These are phyloP conservation scores for Solanum hybrid DNA, from an alignment of 305 asterid species.

Conservation along the genomic window DNA sequence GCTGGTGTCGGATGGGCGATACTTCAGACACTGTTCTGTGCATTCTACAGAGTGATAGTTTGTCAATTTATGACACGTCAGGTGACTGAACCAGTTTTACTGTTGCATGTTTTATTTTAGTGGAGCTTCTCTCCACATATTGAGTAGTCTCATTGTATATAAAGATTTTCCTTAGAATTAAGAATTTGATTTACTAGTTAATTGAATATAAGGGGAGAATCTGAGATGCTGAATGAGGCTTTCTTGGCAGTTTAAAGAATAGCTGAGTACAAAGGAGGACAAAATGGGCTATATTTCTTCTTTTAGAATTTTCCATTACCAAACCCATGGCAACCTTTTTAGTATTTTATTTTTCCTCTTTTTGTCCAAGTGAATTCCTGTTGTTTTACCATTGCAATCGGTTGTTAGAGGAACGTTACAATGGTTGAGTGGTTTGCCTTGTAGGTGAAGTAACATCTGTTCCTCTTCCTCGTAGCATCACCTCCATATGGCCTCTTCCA, in stretches of 20 bases:
- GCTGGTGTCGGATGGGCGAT: slow-evolving; percentile 91
- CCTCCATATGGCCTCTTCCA: slow-evolving; percentile 93
- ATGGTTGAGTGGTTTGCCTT: slow-evolving; percentile 15
- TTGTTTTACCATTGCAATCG: slow-evolving; percentile 8
- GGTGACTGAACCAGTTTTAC: slow-evolving; percentile 26
- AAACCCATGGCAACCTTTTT: background rate
- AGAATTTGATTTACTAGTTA: background rate
- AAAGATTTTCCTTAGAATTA: background rate
- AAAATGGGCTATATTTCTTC: background rate
- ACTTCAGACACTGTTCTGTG: slow-evolving; percentile 62
- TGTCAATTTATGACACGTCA: slow-evolving; percentile 58
- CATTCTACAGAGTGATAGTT: slow-evolving; percentile 63
- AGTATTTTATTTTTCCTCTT: slow-evolving; percentile 1
- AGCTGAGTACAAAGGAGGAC: background rate
- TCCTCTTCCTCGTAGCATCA: slow-evolving; percentile 58
- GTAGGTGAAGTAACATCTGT: slow-evolving; percentile 75
- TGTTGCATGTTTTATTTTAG: background rate
- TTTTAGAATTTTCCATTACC: background rate
- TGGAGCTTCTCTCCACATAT: background rate
- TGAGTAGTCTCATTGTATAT: background rate
- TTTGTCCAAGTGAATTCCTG: slow-evolving; percentile 3
- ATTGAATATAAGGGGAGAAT: background rate
- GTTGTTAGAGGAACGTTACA: background rate
- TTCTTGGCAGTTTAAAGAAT: background rate
- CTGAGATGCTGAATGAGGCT: background rate